Base-by-base conservation (phyloP, 176 grass and related monocot species). In the Juncus inflexus region DNA sequence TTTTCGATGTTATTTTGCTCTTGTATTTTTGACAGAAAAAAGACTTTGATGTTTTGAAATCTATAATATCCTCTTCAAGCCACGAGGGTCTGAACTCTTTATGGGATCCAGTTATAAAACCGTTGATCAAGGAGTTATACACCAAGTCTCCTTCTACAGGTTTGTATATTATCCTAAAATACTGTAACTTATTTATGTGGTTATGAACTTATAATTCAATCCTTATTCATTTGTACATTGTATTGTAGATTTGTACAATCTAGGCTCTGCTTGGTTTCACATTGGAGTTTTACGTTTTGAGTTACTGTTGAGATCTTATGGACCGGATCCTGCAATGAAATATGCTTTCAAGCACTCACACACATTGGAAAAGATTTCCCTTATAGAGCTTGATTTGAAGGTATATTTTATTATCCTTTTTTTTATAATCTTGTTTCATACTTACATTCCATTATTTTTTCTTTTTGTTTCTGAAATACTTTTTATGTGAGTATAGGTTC, bases 191-290 rank as follows among this genome's bases (percentile, higher is more conserved):
- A 9, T 76, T 28, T 28, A 28, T 28, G 19, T 28, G 19, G 19
- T 28, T 28, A 28, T 28, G 19, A 28, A 28, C 19, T 28, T 35
- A 40, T 14, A 19, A 12, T 59, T 42, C 57, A 58, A 59, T 12
- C 37, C 39, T 5, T 40, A 58, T 55, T 4, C 7, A 19, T 43
- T 71, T 71, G 19, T 3, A 80, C 51, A 77, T 6, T 58, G 12
- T 67, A 42, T 15, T 81, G 61, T 85, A 96, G 91, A 80, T 58
- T 73, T 90, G 42, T 79, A 83, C 65, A 86, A 96, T 77, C 80
- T 85, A 70, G 91, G 91, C 28, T 79, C 78, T 83, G 84, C 87
- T 9, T 96, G 91, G 91, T 65, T 96, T 19, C 88, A 81, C 78
- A 79, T 96, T 81, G 91, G 91, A 43, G 66, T 76, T 56, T 76